Evolutionary conservation across 164 flowering plant genomes (phyloP), one percentile per base, ranked within the genome.

Genomic region (Umbilicus rupestris): DNA sequence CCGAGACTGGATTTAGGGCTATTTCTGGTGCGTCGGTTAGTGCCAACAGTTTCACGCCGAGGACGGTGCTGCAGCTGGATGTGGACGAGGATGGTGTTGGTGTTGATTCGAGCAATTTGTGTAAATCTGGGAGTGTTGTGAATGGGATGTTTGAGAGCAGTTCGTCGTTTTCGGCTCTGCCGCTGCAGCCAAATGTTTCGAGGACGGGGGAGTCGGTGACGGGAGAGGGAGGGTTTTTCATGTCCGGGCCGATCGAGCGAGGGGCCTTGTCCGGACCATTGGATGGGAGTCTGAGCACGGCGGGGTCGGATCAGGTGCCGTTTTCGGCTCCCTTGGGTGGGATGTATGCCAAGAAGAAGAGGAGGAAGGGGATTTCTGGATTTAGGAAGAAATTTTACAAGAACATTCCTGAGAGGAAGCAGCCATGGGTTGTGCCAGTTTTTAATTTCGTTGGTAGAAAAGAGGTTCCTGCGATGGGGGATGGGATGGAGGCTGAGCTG

Each of bases 11-110:
- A 31, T 92, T 95, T 79, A 77, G 75, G 45, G 74, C 97, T 69
- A 95, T 95, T 63, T 92, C 98, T 50, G 99, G 99, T 28, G 99
- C 99, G 26, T 82, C 98, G 17, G 95, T 95, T 17, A 82, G 93
- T 39, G 99, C 99, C 15, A 95, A 92, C 68, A 77, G 89, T 49
- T 83, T 85, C 3, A 85, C 86, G 65, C 91, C 99, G 52, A 73
- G 85, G 20, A 83, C 97, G 58, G 87, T 89, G 64, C 80, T 81
- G 69, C 82, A 77, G 24, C 74, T 77, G 24, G 92, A 86, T 64
- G 65, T 68, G 64, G 72, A 80, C 65, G 79, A 77, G 77, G 87
- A 82, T 37, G 80, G 29, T 28, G 58, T 24, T 7, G 58, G 58
- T 11, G 22, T 55, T 55, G 60, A 55, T 55, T 55, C 60, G 17